A percentile compares a stretch with the other conserved stretches of the same genome.
Conservation (phyloP, 179 eudicot species). For the Carnegiea gigantea region DNA sequence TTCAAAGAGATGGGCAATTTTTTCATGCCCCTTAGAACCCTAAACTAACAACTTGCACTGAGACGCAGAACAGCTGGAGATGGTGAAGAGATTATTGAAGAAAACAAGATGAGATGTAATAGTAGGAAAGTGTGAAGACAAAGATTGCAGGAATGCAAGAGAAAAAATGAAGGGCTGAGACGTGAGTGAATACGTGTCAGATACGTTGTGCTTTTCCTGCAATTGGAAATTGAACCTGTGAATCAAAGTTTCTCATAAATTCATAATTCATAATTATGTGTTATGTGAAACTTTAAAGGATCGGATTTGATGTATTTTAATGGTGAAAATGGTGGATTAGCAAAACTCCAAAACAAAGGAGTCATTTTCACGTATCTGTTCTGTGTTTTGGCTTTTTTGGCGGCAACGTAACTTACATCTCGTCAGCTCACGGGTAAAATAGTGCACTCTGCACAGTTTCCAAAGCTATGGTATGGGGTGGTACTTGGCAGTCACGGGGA, state of each 20-base stretch:
- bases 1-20: slow-evolving; percentile 1
- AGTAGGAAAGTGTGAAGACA: not conserved
- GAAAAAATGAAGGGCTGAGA: not conserved
- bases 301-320: not conserved
- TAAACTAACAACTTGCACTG: slow-evolving; percentile 10
- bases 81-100: slow-evolving; percentile 7
- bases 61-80: not conserved
- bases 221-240: slow-evolving; percentile 21
- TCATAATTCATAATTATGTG: not conserved
- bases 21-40: slow-evolving; percentile 1
- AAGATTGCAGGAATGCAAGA: not conserved
- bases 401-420: slow-evolving; percentile 7
- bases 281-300: not conserved
- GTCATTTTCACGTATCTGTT: slow-evolving; percentile 10
- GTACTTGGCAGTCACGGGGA: not conserved
- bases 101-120: slow-evolving; percentile 20
- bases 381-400: slow-evolving; percentile 8
- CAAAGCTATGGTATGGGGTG: not conserved
- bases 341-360: not conserved
- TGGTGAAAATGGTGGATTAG: not conserved
- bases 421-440: not conserved
- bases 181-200: slow-evolving; percentile 12
- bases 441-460: not conserved
- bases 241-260: slow-evolving; percentile 11
- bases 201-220: slow-evolving; percentile 1